Base-by-base conservation (phyloP, 768 basidiomycete genomes). In the Obba rivulosa region DNA sequence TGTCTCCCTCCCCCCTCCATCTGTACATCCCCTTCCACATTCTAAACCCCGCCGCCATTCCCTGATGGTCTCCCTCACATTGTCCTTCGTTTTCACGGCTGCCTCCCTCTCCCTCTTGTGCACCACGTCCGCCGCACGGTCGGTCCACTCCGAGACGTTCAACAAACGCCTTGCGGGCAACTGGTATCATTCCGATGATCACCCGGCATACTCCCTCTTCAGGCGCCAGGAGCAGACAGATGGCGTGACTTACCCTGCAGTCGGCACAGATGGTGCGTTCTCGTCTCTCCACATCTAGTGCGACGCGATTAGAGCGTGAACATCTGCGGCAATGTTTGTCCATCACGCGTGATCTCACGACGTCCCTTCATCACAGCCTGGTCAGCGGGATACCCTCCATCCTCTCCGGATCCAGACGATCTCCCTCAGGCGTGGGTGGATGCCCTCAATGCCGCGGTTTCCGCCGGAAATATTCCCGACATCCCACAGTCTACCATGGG, bases 371-470 rank as follows among this genome's bases (percentile, higher is more conserved):
- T 14, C 10, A 10, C 43, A 81, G 88, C 74, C 39, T 92, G 88
- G 85, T 59, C 72, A 4, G 71, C 74, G 11, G 73, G 70, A 18
- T 92, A 78, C 64, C 89, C 91, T 10, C 36, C 51, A 14, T 49
- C 49, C n/a, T 79, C 81, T n/a, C 34, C 35, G 18, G 75, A 82
- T 51, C 62, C 72, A 0, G 60, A 63, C 28, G 51, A 59, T 8
- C 69, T 89, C 49, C 92, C 92, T 13, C 62, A 73, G 49, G 70
- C 67, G 24, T 96, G 93, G 93, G 58, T 78, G 22, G 76, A 78
- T 57, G 87, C 89, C 5, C 73, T 93, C 52, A 71, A 78, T 43
- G 73, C 69, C 16, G 87, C 85, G n/a, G 70, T 83, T 16, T 59
- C 73, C 1, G 78, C 82, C 4, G 85, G 87, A 25, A 78, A 76